phyloP scores from a whole-genome alignment of 768 basidiomycete species.

The Amanita rubescens region DNA sequence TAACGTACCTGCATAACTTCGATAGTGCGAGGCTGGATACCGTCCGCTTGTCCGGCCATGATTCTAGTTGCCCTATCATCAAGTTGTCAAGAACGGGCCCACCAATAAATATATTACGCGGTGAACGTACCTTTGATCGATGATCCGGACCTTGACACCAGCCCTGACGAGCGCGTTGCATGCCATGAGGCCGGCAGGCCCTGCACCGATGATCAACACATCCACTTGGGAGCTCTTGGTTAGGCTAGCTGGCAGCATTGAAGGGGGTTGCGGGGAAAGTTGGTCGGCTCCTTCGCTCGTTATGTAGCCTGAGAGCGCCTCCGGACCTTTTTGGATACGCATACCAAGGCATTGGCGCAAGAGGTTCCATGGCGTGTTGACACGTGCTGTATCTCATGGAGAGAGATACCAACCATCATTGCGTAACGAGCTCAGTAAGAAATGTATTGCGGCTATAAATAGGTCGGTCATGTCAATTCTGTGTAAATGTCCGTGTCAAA shows the following conservation, averaged over 20 bases:
- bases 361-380: too few species aligned
- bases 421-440: too few species aligned
- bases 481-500: too few species aligned
- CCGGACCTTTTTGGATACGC: too few species aligned
- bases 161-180: constrained; percentile 52
- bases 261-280: too few species aligned
- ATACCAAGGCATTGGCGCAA: too few species aligned
- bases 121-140: constrained; percentile 46
- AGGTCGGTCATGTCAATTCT: too few species aligned
- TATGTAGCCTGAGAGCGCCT: too few species aligned
- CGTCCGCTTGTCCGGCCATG: constrained; percentile 50
- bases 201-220: constrained; percentile 57
- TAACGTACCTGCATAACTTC: constrained; percentile 44
- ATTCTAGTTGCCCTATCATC: constrained; percentile 39
- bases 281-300: too few species aligned
- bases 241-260: constrained; percentile 11
- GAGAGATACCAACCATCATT: too few species aligned
- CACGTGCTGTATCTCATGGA: too few species aligned
- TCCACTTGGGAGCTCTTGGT: constrained; percentile 38
- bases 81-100: neutral
- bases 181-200: constrained; percentile 60
- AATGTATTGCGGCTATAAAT: too few species aligned
- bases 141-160: constrained; percentile 50
- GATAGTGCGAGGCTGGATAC: constrained; percentile 47
- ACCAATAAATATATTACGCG: neutral